Base-by-base conservation (phyloP, 2,329 filamentous ascomycete genomes). In the Pseudocercospora cruenta region DNA sequence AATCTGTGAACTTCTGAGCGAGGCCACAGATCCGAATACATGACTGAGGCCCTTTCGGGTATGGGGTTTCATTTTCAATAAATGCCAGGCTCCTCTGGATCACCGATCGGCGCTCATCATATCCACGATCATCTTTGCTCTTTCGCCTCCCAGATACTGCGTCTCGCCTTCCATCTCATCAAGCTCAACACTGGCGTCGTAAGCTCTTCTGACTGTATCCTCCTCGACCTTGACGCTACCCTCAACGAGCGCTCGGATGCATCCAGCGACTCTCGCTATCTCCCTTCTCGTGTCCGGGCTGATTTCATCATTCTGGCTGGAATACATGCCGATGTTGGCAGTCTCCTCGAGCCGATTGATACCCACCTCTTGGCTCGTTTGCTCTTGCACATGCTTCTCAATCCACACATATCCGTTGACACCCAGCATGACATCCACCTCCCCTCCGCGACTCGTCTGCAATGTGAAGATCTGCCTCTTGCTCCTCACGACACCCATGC, bases 401-500 rank as follows among this genome's bases (percentile, higher is more conserved):
- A 98, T 94, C 91, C 93, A 99, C 65, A 98, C 93, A 77, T 96
- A 98, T 0, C 95, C 95, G 75, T 99, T 99, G 45, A 99, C 95
- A 2, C 95, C 95, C 0, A 99, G 84, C 60, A 97, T 86, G 7
- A 98, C 88, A 76, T 97, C 92, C 28, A 99, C 87, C 57, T 88
- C 87, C 69, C 88, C 90, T 36, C 86, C 84, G 36, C 85, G 83
- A 66, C 80, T 74, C 36, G 84, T 81, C 66, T 90, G 87, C 73
- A 96, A 82, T 0, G 93, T 95, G 86, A 95, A 97, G 47, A 95
- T 90, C 81, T 99, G 95, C 64, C 94, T 84, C 72, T 94, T 87
- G 24, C 90, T 88, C 60, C 95, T 84, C 31, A 96, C 92, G 1
- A 98, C 93, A 51, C 94, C 93, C 2, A 89, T 90, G 5, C 85